Base-by-base conservation (phyloP, 225 moss, liverwort and hornwort species). In the Marchantia paleacea region DNA sequence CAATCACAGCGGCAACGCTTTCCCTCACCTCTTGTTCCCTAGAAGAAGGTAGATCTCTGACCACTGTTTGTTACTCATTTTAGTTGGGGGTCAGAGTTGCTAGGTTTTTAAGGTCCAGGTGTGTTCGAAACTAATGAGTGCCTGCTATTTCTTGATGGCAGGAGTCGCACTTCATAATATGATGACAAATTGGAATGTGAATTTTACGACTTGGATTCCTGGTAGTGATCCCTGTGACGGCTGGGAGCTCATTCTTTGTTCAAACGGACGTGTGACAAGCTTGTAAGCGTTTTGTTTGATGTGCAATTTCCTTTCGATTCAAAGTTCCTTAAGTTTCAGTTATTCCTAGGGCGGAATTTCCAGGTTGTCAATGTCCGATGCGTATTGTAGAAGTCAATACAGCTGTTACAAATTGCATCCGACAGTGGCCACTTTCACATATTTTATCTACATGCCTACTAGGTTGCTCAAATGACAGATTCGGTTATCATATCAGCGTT, bases 191-290 rank as follows among this genome's bases (percentile, higher is more conserved):
- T 80, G 80, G 80, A 72, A 80, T 25, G 74, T 62, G 81, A 76
- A 19, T 3, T 77, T 82, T 15, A 25, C 52, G 3, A 68, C 28
- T 47, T 82, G 82, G 82, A 77, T 6, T 14, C 14, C 47, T 12
- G 82, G 76, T 15, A 49, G 52, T 24, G 82, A 82, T 55, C 82
- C 82, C 12, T 82, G 82, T 31, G 29, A 9, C 10, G 68, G 68
- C 31, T 82, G 82, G 82, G 75, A 82, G 18, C 6, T 54, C 30
- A 67, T 82, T 6, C 22, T 6, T 51, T 82, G 82, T 55, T 55
- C 8, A 16, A 52, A 48, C 28, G 76, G 82, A 30, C 54, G 18
- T 20, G 82, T 82, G 30, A 76, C 69, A 15, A 3, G 7, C 47
- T 69, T 82, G 82, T 82, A 76, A 53, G 75, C 6, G 30, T 52